Evolutionary conservation across 306 rosid genomes (phyloP), one percentile per base, ranked within the genome.

Genomic region (Citrullus mucosospermus): DNA sequence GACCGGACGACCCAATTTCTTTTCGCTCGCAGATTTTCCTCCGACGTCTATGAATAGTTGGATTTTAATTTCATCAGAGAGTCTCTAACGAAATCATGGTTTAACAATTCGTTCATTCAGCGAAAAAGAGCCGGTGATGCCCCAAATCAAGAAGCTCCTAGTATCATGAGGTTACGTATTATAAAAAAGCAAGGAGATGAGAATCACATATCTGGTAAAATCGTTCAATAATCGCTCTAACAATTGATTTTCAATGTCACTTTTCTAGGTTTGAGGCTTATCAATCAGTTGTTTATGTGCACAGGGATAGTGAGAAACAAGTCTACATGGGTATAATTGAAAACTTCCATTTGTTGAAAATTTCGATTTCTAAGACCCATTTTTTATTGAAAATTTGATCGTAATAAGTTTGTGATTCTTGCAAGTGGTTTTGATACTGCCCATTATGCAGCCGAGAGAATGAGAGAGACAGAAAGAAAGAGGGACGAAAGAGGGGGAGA

Each of bases 231-330:
- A 20, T 70, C 20, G 39, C 39, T 76, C 38, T 11, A n/a, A 1
- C 2, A 6, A 41, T 4, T 28, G 22, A 43, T 44, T 76, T 44
- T 43, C 15, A n/a, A 14, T 13, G 57, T 59, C 48, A 12, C 11
- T 18, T 34, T n/a, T 6, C 11, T 16, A 55, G 44, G 41, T 69
- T 68, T 68, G 71, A 56, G n/a, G 18, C 22, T 48, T 14, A 17
- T 53, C 18, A 32, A 28, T 44, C 20, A 17, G 17, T 54, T 56
- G 58, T 63, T 68, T 39, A 16, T 78, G n/a, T 78, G 58, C 79
- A 82, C 83, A 93, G 98, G 98, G 97, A 93, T 81, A 88, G 92
- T 69, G 96, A 97, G 75, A 93, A 91, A 72, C 98, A 93, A 81
- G 97, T 93, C 65, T 93, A 93, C 89, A 87, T 91, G 80, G 98